phyloP scores from a whole-genome alignment of 139 green algal species.

The Chlamydomonas incerta region DNA sequence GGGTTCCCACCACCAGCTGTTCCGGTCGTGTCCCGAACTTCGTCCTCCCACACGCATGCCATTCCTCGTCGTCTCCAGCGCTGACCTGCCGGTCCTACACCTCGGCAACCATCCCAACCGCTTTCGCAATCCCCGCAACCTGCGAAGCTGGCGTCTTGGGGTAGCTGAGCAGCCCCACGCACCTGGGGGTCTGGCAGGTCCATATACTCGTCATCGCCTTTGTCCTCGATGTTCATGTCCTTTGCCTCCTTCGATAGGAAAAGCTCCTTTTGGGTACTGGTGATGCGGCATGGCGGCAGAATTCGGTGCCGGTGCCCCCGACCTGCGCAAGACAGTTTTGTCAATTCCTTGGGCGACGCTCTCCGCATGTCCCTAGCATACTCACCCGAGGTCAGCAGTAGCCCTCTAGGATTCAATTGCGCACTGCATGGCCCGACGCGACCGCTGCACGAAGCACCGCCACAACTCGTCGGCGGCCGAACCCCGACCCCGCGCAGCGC shows the following conservation, averaged over 20 bases:
- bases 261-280: constrained; percentile 33
- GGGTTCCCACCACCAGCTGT: too few species aligned
- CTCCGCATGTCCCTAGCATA: too few species aligned
- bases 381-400: too few species aligned
- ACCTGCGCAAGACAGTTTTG: too few species aligned
- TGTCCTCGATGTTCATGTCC: constrained; percentile 35
- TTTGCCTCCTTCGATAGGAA: constrained; percentile 11
- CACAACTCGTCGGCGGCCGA: too few species aligned
- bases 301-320: background rate
- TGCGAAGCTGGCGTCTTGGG: background rate
- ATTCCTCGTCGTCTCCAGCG: background rate
- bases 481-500: too few species aligned
- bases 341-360: too few species aligned
- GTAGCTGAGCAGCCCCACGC: background rate
- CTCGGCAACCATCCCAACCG: background rate
- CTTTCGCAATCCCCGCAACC: background rate
- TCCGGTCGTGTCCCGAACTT: too few species aligned
- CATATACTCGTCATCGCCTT: constrained; percentile 37
- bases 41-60: background rate
- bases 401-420: too few species aligned
- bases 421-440: too few species aligned
- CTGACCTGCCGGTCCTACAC: too few species aligned
- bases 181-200: constrained; percentile 36
- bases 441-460: too few species aligned
- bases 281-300: constrained; percentile 29